Conservation (phyloP, 257 asterid genomes). For the Nicotiana obtusifolia region DNA sequence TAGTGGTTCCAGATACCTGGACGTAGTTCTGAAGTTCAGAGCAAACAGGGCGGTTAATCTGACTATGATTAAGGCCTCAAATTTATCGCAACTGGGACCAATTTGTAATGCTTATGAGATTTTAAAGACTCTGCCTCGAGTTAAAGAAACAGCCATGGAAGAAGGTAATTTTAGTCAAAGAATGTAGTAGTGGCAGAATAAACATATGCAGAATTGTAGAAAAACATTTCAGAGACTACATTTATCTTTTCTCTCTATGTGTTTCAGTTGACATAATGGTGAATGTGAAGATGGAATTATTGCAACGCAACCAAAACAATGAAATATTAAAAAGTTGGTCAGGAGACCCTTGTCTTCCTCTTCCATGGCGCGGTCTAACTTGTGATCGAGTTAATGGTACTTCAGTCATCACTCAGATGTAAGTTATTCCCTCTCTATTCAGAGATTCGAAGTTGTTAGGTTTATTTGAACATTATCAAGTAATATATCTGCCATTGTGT, state of each 20-base stretch:
- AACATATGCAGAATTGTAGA: background rate
- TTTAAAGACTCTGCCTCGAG: constrained; percentile 30
- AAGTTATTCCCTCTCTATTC: constrained; percentile 24
- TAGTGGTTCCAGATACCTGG: constrained; percentile 22
- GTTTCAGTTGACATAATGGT: constrained; percentile 36
- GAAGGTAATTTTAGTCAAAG: constrained; percentile 35
- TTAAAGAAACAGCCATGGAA: constrained; percentile 28
- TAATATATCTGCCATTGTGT: background rate
- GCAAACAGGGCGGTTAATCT: constrained; percentile 43
- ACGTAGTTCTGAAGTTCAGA: constrained; percentile 32
- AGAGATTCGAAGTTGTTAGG: background rate
- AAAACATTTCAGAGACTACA: background rate
- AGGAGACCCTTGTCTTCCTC: constrained; percentile 71
- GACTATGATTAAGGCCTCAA: constrained; percentile 35
- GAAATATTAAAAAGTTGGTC: constrained; percentile 47
- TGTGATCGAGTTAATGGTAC: constrained; percentile 38
- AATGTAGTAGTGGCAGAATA: background rate
- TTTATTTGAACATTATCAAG: background rate
- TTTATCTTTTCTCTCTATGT: background rate
- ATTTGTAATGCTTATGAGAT: constrained; percentile 52
- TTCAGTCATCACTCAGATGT: constrained; percentile 43
- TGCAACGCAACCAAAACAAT: constrained; percentile 38
- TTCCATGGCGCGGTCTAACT: constrained; percentile 56
- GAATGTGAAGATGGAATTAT: constrained; percentile 54
- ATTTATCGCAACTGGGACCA: constrained; percentile 43